Evolutionary conservation across 805 yeast species (phyloP), one percentile per base, ranked within the genome.

Genomic region (Pichia sporocuriosa): DNA sequence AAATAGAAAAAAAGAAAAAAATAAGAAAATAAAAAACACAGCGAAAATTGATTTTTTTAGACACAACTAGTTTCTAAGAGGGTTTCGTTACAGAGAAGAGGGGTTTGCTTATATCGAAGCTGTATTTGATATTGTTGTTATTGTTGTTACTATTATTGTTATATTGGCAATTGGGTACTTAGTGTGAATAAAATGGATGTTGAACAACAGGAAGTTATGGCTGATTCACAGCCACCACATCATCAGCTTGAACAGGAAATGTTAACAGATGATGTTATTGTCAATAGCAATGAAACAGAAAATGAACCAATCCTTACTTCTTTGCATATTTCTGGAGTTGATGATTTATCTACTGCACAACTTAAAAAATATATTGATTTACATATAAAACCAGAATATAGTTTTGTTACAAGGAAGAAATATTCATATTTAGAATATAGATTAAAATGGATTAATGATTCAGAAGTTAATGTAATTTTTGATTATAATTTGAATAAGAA

Each of bases 361-460:
- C 72, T 81, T 49, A 76, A 76, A 57, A 56, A 68, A 12, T 80
- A 67, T 52, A 58, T 80, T n/a, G 77, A 73, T 42, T 59, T 62
- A 40, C 69, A 70, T 51, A 44, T 69, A 17, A 63, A 58, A 49
- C 67, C 67, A 6, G 58, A 54, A 25, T 51, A 53, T 23, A 49
- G 51, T 7, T 63, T 56, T 39, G 52, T 48, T n/a, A 55, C 46
- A 19, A 47, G 56, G 22, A 61, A 61, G 3, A 39, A 56, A 27
- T 62, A 47, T 37, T 53, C 53, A 4, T 50, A 46, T 34, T 54
- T 57, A 39, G 48, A 54, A 20, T 75, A 69, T 55, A 60, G 63
- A 23, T 57, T 80, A 22, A 77, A 80, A 52, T 81, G 89, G 89
- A 69, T 81, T 30, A 75, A 81, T 54, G 89, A 81, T 55, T 53